A percentile compares a stretch with the other conserved stretches of the same genome.
Evolutionary conservation across 1,284 basidiomycete genomes (phyloP).

Genomic region (Cryptococcus deneoformans): DNA sequence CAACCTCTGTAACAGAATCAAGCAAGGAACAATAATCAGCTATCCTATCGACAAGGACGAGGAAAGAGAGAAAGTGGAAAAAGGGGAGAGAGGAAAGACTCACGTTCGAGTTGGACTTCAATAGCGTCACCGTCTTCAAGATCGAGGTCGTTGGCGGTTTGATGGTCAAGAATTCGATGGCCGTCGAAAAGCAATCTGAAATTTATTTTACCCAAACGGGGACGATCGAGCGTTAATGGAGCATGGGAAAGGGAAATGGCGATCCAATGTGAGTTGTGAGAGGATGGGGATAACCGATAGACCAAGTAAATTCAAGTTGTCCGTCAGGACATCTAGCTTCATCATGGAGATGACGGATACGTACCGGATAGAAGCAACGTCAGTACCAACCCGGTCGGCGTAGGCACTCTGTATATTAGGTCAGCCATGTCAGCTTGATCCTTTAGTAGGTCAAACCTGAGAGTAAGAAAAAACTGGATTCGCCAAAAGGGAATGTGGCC

Average conservation of each 20-base stretch:
- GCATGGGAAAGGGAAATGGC: neutral
- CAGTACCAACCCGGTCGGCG: slow-evolving; percentile 89
- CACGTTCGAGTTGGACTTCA: slow-evolving; percentile 91
- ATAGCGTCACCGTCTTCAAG: slow-evolving; percentile 83
- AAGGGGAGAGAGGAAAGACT: slow-evolving; percentile 43
- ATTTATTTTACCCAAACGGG: neutral
- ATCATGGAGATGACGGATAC: slow-evolving; percentile 33
- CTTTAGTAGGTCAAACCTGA: too few species aligned
- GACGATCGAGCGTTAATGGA: neutral
- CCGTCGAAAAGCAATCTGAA: slow-evolving; percentile 83
- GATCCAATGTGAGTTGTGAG: neutral
- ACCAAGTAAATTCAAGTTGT: neutral
- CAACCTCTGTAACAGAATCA: slow-evolving; percentile 26
- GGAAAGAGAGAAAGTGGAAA: neutral
- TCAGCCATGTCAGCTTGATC: too few species aligned
- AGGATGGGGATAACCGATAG: neutral
- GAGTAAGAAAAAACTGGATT: too few species aligned
- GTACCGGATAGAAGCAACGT: slow-evolving; percentile 78
- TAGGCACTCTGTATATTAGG: slow-evolving; percentile 68
- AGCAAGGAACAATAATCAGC: neutral
- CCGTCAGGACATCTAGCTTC: neutral
- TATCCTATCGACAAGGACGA: neutral
- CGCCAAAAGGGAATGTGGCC: too few species aligned
- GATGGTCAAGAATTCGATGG: slow-evolving; percentile 72
- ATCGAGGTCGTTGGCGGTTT: slow-evolving; percentile 75